Conservation (phyloP, 371 early-diverging fungal genomes). For the Sporodiniella umbellata region DNA sequence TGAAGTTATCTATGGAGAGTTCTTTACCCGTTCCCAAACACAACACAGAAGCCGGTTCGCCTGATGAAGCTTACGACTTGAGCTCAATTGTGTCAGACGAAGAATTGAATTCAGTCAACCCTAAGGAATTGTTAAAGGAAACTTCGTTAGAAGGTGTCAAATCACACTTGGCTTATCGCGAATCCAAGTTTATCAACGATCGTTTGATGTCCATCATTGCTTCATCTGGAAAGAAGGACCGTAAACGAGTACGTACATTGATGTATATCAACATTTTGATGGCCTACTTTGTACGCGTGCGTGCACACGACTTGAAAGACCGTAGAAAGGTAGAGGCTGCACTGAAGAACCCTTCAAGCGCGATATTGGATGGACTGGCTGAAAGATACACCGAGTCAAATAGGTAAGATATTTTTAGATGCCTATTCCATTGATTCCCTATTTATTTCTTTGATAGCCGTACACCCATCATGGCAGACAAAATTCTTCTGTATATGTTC, state of each 20-base stretch:
- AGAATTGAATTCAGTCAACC: slow-evolving; percentile 56
- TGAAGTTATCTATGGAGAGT: slow-evolving; percentile 47
- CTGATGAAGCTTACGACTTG: slow-evolving; percentile 73
- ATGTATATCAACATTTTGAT: slow-evolving; percentile 75
- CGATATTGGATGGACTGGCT: slow-evolving; percentile 61
- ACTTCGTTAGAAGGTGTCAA: slow-evolving; percentile 36
- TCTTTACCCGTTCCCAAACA: slow-evolving; percentile 72
- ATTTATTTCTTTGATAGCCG: slow-evolving; percentile 31
- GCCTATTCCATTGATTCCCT: not conserved
- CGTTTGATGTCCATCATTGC: slow-evolving; percentile 41
- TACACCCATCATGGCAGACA: slow-evolving; percentile 70
- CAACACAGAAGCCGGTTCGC: slow-evolving; percentile 60
- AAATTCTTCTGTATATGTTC: slow-evolving; percentile 74
- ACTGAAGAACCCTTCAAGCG: slow-evolving; percentile 56
- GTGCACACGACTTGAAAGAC: slow-evolving; percentile 47
- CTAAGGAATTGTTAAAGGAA: slow-evolving; percentile 52
- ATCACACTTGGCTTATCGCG: slow-evolving; percentile 39
- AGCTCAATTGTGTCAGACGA: slow-evolving; percentile 62
- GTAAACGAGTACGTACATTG: slow-evolving; percentile 52
- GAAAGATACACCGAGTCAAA: slow-evolving; percentile 68
- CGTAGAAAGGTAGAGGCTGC: slow-evolving; percentile 45
- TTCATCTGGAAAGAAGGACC: slow-evolving; percentile 62
- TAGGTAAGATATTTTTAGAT: slow-evolving; percentile 21
- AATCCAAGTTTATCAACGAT: slow-evolving; percentile 50
- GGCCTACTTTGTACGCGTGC: slow-evolving; percentile 56